Evolutionary conservation across 1,284 basidiomycete genomes (phyloP).

Genomic region (Ceratobasidium sp.): DNA sequence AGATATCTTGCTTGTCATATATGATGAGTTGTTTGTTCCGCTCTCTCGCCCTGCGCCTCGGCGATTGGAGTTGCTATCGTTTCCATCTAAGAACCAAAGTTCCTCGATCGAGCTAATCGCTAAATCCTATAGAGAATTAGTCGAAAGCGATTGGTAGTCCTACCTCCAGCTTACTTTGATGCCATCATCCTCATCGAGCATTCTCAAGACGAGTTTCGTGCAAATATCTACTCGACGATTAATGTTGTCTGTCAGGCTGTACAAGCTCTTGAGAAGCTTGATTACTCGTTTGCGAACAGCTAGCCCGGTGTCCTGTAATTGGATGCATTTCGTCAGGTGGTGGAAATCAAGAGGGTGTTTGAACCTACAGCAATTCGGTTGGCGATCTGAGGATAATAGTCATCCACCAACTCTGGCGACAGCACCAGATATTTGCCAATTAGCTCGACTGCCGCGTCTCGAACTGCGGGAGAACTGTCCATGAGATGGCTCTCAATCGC

Average conservation of each 20-base stretch:
- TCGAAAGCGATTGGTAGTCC: no score
- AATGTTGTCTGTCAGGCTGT: constrained; percentile 64
- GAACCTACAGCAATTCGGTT: constrained; percentile 81
- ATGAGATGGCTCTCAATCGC: constrained; percentile 89
- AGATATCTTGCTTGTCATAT: constrained; percentile 59
- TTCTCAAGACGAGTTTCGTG: constrained; percentile 80
- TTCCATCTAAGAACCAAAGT: constrained; percentile 77
- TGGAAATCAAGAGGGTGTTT: background rate
- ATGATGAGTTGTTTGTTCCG: constrained; percentile 1
- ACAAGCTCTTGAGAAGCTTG: constrained; percentile 88
- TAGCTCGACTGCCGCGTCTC: constrained; percentile 94
- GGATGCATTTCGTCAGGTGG: no score
- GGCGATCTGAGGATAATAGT: constrained; percentile 86
- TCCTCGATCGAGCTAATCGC: constrained; percentile 89
- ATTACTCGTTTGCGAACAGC: constrained; percentile 94
- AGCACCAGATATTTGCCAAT: constrained; percentile 95
- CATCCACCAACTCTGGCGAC: constrained; percentile 79
- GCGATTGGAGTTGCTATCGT: constrained; percentile 13
- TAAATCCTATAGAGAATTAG: constrained; percentile 62
- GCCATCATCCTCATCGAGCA: constrained; percentile 90
- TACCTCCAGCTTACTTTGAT: constrained; percentile 65
- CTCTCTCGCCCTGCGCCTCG: constrained; percentile 11
- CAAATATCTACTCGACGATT: constrained; percentile 80
- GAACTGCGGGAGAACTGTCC: constrained; percentile 90
- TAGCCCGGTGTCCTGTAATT: constrained; percentile 90